Conservation (phyloP, 2,329 filamentous ascomycete genomes). For the Ascochyta pisi region DNA sequence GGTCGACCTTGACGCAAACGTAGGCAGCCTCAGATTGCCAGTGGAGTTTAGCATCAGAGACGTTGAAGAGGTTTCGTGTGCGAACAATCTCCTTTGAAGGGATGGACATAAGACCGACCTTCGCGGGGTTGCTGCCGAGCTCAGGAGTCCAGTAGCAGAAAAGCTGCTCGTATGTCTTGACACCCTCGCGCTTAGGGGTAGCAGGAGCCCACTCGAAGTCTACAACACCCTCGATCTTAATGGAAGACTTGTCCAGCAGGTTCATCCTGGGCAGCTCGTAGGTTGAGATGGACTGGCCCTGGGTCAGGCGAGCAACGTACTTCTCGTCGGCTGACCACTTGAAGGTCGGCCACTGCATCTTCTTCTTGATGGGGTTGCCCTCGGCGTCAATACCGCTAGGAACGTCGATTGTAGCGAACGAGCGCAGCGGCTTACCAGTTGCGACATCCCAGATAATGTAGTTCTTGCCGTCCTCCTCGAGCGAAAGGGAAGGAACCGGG, state of each 20-base stretch:
- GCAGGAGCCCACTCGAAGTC: slow-evolving; percentile 98
- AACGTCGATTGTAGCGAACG: slow-evolving; percentile 88
- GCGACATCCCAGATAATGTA: slow-evolving; percentile 98
- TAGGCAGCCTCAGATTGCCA: slow-evolving; percentile 97
- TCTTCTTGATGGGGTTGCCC: slow-evolving; percentile 77
- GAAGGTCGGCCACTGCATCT: slow-evolving; percentile 98
- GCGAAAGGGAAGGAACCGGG: slow-evolving; percentile 71
- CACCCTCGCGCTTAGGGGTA: slow-evolving; percentile 77
- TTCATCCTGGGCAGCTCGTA: slow-evolving; percentile 91
- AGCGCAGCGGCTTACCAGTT: slow-evolving; percentile 86
- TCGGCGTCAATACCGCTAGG: slow-evolving; percentile 68
- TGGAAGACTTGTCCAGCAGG: slow-evolving; percentile 84
- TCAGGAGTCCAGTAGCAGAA: slow-evolving; percentile 99
- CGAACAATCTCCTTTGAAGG: slow-evolving; percentile 93
- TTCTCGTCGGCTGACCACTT: slow-evolving; percentile 99
- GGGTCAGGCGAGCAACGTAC: slow-evolving; percentile 91
- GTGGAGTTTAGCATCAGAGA: slow-evolving; percentile 96
- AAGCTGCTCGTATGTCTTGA: slow-evolving; percentile 93
- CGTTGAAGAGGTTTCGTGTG: slow-evolving; percentile 96
- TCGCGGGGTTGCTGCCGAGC: slow-evolving; percentile 95
- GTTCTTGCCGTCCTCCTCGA: slow-evolving; percentile 98
- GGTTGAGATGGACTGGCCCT: slow-evolving; percentile 86
- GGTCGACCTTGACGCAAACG: slow-evolving; percentile 97
- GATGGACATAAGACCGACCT: slow-evolving; percentile 95
- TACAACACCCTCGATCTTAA: slow-evolving; percentile 96